A percentile compares a stretch with the other conserved stretches of the same genome.
phyloP scores from a whole-genome alignment of 2,329 filamentous ascomycete genomes.

The Penicillium rolfsii region DNA sequence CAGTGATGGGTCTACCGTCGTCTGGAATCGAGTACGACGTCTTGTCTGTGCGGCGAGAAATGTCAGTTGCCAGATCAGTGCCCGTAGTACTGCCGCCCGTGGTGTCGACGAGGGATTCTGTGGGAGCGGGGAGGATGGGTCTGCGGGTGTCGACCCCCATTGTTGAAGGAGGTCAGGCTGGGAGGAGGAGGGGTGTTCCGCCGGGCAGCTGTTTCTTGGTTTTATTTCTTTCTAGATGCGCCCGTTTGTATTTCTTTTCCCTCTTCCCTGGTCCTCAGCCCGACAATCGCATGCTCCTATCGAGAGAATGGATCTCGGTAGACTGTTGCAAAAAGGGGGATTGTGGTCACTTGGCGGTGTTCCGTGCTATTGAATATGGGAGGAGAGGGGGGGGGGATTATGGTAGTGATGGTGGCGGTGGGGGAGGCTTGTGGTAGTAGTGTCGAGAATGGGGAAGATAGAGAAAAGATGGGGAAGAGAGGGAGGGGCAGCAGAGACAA shows the following conservation, averaged over 20 bases:
- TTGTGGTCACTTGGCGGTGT: conserved; percentile 27
- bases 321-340: conserved; percentile 16
- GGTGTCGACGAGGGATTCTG: conserved; percentile 54
- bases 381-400: conserved; percentile 20
- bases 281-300: conserved; percentile 42
- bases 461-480: conserved; percentile 9
- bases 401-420: conserved; percentile 12
- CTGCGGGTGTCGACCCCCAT: conserved; percentile 55
- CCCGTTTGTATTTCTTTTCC: background rate
- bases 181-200: background rate
- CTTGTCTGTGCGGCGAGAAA: conserved; percentile 55
- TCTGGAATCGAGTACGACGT: conserved; percentile 56
- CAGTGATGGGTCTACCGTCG: conserved; percentile 78
- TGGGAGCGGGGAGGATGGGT: conserved; percentile 54
- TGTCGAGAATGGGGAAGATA: conserved; percentile 3
- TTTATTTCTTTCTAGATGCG: background rate
- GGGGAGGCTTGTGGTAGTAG: conserved; percentile 15
- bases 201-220: background rate
- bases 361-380: conserved; percentile 16
- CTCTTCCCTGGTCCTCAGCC: conserved; percentile 28
- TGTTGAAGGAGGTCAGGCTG: conserved; percentile 32
- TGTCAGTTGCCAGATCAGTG: conserved; percentile 54
- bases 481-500: conserved; percentile 22
- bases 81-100: conserved; percentile 46
- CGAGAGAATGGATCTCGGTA: conserved; percentile 17